Base-by-base conservation (phyloP, 1,139 yeast genomes). In the Debaryomycetaceae sp. region DNA sequence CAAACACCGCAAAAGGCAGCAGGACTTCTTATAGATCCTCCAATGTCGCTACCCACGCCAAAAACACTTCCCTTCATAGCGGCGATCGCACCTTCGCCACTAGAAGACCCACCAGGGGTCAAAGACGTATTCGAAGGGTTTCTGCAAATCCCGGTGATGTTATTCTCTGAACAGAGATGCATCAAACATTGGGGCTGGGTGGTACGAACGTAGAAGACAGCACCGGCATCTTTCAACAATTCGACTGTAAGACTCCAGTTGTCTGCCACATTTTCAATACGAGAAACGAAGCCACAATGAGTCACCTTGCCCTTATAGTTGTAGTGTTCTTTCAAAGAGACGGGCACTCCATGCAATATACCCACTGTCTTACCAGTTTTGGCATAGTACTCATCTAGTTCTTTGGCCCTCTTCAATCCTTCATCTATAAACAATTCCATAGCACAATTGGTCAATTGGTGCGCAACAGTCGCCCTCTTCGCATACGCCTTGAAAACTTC, bases 131-230 rank as follows among this genome's bases (percentile, higher is more conserved):
- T 81, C 55, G 63, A 60, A 0, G 85, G 79, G 57, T 81, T 81
- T 49, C 76, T 68, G 11, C 82, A 73, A 49, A 80, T 65, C 3
- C 83, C 84, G 37, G 63, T 67, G 51, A 75, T 66, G 58, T 72
- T 74, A 57, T 76, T 76, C 49, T 70, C 65, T 27, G 79, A 72
- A 49, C 77, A 82, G 41, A 76, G 60, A 51, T 75, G 80, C 85
- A 81, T 80, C 51, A 80, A 60, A 8, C 78, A 62, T 59, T 79
- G 83, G 8, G 85, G 85, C 50, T 77, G 70, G 38, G 77, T 72
- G 3, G 85, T 79, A 59, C 83, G 65, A 34, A 69, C 55, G 43
- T 39, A 39, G 20, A 52, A 50, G 14, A 51, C 40, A 4, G 49
- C 57, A 2, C 58, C 57, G 9, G 41, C 30, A 23, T 36, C 31